phyloP scores from a whole-genome alignment of 768 basidiomycete species.

The Trametes elegans region DNA sequence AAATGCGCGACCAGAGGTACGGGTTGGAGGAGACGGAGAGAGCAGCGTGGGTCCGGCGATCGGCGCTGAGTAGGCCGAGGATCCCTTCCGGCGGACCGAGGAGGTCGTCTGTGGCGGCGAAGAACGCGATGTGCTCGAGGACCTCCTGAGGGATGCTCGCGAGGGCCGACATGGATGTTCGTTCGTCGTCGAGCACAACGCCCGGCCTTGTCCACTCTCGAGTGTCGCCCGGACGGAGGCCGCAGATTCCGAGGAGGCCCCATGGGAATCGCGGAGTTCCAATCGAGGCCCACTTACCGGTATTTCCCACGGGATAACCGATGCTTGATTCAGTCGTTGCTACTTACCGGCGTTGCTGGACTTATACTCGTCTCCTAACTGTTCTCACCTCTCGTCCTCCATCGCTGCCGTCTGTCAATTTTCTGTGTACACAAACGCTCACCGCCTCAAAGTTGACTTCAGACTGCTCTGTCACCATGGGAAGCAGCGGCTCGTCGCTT shows the following conservation, averaged over 20 bases:
- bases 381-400: not conserved
- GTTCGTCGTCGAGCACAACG: slow-evolving; percentile 3
- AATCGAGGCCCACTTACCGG: not conserved
- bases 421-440: no score
- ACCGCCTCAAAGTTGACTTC: no score
- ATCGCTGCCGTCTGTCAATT: not conserved
- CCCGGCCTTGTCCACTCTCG: slow-evolving; percentile 1
- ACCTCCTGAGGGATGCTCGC: slow-evolving; percentile 66
- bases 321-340: no score
- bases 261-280: slow-evolving; percentile 1
- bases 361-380: not conserved
- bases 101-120: slow-evolving; percentile 47
- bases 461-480: not conserved
- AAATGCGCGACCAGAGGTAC: slow-evolving; percentile 73
- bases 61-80: slow-evolving; percentile 52
- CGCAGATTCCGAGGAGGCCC: not conserved
- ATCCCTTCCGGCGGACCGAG: slow-evolving; percentile 64
- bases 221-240: no score
- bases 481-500: not conserved
- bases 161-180: slow-evolving; percentile 16
- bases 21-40: slow-evolving; percentile 56
- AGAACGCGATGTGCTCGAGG: slow-evolving; percentile 75
- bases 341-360: no score
- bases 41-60: slow-evolving; percentile 44
- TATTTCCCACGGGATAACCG: no score